Evolutionary conservation across 139 green algal genomes (phyloP).

Genomic region (Haematococcus lacustris): DNA sequence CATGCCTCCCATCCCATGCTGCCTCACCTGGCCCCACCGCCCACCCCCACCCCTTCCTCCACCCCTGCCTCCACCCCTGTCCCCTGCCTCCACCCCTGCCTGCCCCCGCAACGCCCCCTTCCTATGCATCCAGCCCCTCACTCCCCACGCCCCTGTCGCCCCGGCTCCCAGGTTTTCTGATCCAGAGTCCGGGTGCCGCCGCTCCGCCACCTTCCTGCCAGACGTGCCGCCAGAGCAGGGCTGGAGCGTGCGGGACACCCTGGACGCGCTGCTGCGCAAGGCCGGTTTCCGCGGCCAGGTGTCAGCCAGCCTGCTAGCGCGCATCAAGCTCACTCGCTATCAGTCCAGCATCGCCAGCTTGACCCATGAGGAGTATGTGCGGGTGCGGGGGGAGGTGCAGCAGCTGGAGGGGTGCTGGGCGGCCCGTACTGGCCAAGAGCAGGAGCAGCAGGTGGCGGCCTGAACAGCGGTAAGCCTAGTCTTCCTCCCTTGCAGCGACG

Average conservation of each 20-base stretch:
- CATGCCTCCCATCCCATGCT: too few species aligned
- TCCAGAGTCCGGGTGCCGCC: slow-evolving; percentile 26
- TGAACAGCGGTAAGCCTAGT: too few species aligned
- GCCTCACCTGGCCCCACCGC: too few species aligned
- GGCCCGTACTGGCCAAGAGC: too few species aligned
- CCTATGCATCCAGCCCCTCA: too few species aligned
- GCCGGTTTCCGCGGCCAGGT: background rate
- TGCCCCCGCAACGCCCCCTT: too few species aligned
- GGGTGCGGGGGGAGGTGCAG: background rate
- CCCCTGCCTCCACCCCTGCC: too few species aligned
- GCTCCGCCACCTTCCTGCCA: slow-evolving; percentile 75
- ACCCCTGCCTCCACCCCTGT: too few species aligned
- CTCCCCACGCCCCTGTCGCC: background rate
- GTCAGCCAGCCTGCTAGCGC: background rate
- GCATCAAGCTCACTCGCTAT: background rate
- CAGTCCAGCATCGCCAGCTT: background rate
- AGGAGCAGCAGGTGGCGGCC: too few species aligned
- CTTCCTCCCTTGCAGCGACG: too few species aligned
- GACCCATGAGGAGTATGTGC: background rate
- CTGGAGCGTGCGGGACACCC: background rate
- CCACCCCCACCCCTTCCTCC: too few species aligned
- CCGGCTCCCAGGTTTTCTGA: slow-evolving; percentile 32
- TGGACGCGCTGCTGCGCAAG: slow-evolving; percentile 1
- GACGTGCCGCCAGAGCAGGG: slow-evolving; percentile 62
- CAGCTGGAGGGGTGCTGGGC: too few species aligned